Conservation (phyloP, 495 filamentous ascomycete genomes). For the Xylaria castorea region DNA sequence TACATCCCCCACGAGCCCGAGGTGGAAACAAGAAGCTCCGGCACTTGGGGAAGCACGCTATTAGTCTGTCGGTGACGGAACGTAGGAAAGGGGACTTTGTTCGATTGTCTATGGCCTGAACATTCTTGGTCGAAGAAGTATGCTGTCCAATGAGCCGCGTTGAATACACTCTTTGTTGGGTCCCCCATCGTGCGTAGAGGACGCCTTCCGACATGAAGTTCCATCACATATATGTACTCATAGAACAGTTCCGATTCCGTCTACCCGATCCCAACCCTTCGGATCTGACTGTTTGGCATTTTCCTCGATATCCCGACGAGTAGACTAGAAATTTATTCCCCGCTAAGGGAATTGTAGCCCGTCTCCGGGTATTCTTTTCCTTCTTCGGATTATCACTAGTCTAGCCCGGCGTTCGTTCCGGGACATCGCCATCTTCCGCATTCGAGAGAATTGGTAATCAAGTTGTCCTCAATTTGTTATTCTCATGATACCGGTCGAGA, state of each 20-base stretch:
- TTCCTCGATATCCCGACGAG: neutral
- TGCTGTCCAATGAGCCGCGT: slow-evolving; percentile 1
- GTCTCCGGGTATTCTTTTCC: slow-evolving; percentile 24
- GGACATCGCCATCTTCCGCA: neutral
- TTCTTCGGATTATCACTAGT: neutral
- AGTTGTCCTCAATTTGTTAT: neutral
- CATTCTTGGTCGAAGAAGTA: neutral
- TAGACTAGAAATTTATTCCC: neutral
- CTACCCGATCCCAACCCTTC: neutral
- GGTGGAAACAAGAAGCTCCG: neutral
- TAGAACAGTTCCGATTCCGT: slow-evolving; percentile 5
- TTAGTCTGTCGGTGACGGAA: neutral
- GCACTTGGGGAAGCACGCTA: neutral
- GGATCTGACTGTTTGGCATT: neutral
- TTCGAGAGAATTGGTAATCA: neutral
- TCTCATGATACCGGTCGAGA: neutral
- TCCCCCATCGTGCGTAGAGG: neutral
- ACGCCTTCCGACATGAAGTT: neutral
- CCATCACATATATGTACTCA: neutral
- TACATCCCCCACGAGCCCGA: slow-evolving; percentile 18
- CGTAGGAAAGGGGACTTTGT: neutral
- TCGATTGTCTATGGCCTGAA: neutral
- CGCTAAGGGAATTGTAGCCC: neutral
- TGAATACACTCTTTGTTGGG: neutral
- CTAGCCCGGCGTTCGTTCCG: neutral